These are phyloP conservation scores for Medicago arabica DNA, from an alignment of 306 rosid species.

Conservation along the genomic window DNA sequence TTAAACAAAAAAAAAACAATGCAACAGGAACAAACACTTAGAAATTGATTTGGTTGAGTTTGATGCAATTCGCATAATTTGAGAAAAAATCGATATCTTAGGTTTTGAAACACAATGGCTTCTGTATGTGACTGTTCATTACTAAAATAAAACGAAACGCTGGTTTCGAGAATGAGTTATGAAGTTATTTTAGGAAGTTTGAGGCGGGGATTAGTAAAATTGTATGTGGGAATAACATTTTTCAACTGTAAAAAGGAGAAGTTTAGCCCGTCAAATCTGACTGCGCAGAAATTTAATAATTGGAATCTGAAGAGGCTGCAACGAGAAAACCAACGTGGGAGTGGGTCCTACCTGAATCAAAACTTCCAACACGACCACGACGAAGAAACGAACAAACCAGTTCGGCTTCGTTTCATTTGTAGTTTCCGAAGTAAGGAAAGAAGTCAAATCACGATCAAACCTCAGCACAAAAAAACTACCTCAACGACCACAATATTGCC, in stretches of 20 bases:
- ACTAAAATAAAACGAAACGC: too few relatives aligned
- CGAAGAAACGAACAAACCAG: background rate
- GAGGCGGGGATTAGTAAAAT: too few relatives aligned
- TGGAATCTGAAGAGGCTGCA: background rate
- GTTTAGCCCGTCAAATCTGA: background rate
- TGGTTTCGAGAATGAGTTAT: too few relatives aligned
- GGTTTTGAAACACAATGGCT: too few relatives aligned
- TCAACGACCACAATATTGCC: conserved; percentile 7
- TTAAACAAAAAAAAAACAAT: too few relatives aligned
- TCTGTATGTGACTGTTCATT: too few relatives aligned
- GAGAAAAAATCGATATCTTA: too few relatives aligned
- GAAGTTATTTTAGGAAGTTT: too few relatives aligned
- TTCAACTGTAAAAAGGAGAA: background rate
- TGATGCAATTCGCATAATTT: too few relatives aligned
- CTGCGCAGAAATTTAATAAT: background rate
- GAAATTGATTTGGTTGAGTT: too few relatives aligned
- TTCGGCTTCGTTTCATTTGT: background rate
- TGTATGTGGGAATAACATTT: too few relatives aligned
- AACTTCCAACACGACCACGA: conserved; percentile 14
- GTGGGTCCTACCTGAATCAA: conserved; percentile 1
- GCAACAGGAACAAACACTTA: too few relatives aligned
- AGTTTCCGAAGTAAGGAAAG: background rate
- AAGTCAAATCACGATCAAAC: conserved; percentile 28
- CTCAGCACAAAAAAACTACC: background rate
- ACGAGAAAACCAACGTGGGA: conserved; percentile 6